phyloP scores from a whole-genome alignment of 2,329 filamentous ascomycete species.

The Pseudogymnoascus sp. region DNA sequence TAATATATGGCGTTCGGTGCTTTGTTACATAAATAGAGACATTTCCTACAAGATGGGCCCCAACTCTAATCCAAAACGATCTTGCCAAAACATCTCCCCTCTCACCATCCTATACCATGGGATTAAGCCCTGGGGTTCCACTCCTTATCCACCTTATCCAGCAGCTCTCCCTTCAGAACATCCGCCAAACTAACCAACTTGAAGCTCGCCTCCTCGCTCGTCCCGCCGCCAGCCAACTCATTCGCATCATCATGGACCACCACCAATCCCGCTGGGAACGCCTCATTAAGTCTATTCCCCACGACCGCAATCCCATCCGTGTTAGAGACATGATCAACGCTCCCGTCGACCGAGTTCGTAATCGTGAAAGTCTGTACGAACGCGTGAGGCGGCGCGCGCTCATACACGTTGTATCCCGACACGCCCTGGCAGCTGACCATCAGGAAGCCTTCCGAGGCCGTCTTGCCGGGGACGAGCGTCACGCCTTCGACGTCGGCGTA shows the following conservation, averaged over 20 bases:
- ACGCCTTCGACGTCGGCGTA: constrained; percentile 47
- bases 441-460: constrained; percentile 38
- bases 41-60: not conserved
- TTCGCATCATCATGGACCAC: constrained; percentile 48
- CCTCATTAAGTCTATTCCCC: constrained; percentile 22
- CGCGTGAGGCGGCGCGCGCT: constrained; percentile 39
- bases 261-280: constrained; percentile 37
- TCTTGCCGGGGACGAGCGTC: constrained; percentile 39
- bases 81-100: not conserved
- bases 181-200: constrained; percentile 38
- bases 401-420: constrained; percentile 44
- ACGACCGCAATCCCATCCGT: constrained; percentile 41
- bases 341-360: constrained; percentile 32
- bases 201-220: constrained; percentile 40
- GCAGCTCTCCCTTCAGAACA: constrained; percentile 21
- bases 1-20: not conserved
- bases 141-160: constrained; percentile 30
- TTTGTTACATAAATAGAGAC: not conserved
- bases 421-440: constrained; percentile 46
- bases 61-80: not conserved
- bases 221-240: constrained; percentile 37
- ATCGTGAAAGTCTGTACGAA: constrained; percentile 43
- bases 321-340: constrained; percentile 43
- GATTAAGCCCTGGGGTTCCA: constrained; percentile 30
- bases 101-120: not conserved